Conservation (phyloP, 768 basidiomycete genomes). For the Kwoniella botswanensis region DNA sequence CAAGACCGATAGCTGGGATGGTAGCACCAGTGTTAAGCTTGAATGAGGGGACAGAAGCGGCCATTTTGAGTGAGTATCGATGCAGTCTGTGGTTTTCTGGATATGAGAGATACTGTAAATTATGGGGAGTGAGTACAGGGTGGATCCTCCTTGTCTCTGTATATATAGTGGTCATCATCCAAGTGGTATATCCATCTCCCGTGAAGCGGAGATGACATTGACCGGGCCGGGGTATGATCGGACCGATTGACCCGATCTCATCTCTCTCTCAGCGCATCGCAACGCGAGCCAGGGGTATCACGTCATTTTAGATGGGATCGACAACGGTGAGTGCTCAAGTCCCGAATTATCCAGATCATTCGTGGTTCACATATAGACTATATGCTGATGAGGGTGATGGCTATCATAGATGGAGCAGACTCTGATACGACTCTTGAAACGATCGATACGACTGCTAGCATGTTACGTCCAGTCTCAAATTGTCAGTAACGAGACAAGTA, state of each 20-base stretch:
- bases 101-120: not conserved
- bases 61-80: conserved; percentile 10
- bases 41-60: conserved; percentile 36
- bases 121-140: not conserved
- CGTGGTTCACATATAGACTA: too few relatives aligned
- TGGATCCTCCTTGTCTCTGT: not conserved
- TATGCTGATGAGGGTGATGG: too few relatives aligned
- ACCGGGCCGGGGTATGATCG: not conserved
- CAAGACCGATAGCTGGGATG: conserved; percentile 79
- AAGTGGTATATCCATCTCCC: not conserved
- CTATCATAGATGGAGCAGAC: too few relatives aligned
- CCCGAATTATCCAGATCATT: too few relatives aligned
- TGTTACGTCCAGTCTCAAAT: too few relatives aligned
- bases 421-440: too few relatives aligned
- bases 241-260: conserved; percentile 10
- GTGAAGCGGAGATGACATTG: not conserved
- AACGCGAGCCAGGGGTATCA: not conserved
- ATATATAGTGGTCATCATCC: not conserved
- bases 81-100: not conserved
- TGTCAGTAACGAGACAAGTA: too few relatives aligned
- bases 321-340: too few relatives aligned
- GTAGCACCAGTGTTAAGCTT: conserved; percentile 63
- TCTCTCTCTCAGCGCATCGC: not conserved
- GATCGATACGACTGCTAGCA: too few relatives aligned
- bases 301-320: not conserved